These are phyloP conservation scores for Sclerotinia trifoliorum DNA, from an alignment of 2,329 filamentous ascomycete genomes.

Conservation along the genomic window DNA sequence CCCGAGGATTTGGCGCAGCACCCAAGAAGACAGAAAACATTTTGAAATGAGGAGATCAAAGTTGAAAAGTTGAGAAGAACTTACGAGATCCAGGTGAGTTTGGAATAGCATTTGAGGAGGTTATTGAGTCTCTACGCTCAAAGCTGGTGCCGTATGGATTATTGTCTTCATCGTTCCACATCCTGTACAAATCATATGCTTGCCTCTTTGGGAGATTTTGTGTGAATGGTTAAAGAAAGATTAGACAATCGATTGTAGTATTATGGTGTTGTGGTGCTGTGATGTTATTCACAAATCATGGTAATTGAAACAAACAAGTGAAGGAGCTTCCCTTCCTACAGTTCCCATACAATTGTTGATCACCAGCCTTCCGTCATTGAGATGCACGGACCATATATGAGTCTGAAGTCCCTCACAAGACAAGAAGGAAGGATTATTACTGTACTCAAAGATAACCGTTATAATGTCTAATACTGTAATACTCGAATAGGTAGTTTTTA, in stretches of 20 bases:
- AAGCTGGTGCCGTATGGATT: constrained; percentile 93
- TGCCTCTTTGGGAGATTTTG: constrained; percentile 28
- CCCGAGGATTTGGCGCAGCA: constrained; percentile 32
- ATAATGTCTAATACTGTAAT: too few species aligned
- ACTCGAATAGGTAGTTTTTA: too few species aligned
- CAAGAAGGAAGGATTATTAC: too few species aligned
- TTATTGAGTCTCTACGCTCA: constrained; percentile 78
- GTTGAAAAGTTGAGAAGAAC: constrained; percentile 38
- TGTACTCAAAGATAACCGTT: too few species aligned
- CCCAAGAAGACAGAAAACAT: constrained; percentile 44
- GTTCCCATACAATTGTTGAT: neutral
- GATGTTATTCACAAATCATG: neutral
- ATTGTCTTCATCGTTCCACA: constrained; percentile 99
- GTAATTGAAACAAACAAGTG: neutral
- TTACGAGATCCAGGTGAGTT: constrained; percentile 59
- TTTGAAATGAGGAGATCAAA: constrained; percentile 23
- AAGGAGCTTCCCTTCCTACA: constrained; percentile 1
- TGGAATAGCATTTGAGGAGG: constrained; percentile 65
- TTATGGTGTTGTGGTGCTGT: neutral
- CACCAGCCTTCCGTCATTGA: constrained; percentile 19
- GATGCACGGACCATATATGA: constrained; percentile 7
- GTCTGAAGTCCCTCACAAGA: constrained; percentile 3
- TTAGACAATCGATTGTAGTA: neutral
- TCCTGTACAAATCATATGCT: constrained; percentile 63
- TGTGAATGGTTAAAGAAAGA: neutral